Evolutionary conservation across 208 protist genomes (phyloP).

Genomic region (Leptomonas pyrrhocoris): DNA sequence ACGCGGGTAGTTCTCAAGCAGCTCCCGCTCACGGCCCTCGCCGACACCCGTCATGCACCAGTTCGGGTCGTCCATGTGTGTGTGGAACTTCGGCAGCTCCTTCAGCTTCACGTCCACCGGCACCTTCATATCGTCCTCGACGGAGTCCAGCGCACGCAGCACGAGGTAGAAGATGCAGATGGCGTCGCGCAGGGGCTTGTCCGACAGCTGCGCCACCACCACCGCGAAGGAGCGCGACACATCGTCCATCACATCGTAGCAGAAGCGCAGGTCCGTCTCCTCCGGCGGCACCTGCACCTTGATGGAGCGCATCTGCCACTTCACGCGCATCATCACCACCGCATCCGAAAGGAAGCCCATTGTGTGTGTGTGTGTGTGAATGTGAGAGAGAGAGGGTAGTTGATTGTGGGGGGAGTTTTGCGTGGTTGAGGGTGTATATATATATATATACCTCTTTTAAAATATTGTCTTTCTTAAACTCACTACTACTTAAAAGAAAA

Average conservation of each 20-base stretch:
- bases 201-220: conserved; percentile 92
- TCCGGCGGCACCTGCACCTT: conserved; percentile 38
- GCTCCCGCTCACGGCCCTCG: conserved; percentile 65
- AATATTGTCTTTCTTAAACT: too few relatives aligned
- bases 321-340: conserved; percentile 59
- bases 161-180: conserved; percentile 98
- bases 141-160: conserved; percentile 94
- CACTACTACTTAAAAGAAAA: background rate
- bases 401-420: too few relatives aligned
- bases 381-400: background rate
- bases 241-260: conserved; percentile 89
- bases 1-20: conserved; percentile 71
- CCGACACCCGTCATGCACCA: conserved; percentile 67
- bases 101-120: conserved; percentile 64
- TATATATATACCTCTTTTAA: too few relatives aligned
- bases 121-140: conserved; percentile 95
- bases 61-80: conserved; percentile 51
- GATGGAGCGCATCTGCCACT: conserved; percentile 53
- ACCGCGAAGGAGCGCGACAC: conserved; percentile 94
- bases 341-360: conserved; percentile 41
- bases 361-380: conserved; percentile 16
- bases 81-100: conserved; percentile 82
- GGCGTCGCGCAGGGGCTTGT: conserved; percentile 75
- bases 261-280: conserved; percentile 77
- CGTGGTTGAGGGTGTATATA: too few relatives aligned